Evolutionary conservation across 139 green algal genomes (phyloP), one percentile per base, ranked within the genome.

Genomic region (Chlamydomonas applanata): DNA sequence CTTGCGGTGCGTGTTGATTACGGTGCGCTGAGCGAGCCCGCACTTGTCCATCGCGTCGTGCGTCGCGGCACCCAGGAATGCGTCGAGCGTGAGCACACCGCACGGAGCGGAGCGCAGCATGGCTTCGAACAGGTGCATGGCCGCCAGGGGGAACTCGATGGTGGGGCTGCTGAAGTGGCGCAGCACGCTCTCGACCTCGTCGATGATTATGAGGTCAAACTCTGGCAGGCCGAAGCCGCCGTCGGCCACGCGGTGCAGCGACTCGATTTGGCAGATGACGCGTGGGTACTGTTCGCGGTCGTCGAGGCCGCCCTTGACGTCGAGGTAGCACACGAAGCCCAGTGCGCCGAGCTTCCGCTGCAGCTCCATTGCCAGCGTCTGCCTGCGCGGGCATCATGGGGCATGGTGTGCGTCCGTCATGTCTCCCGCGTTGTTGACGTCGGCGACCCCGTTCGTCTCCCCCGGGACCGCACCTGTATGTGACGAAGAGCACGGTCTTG

Each of bases 281-380:
- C 56, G 53, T 5, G 70, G 70, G 19, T 62, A 62, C 53, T 33
- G 34, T 29, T 76, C 34, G 3, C 34, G n/a, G 70, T 76, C 70
- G 16, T 53, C 20, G 53, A 76, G 46, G 33, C 25, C 49, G 20
- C 30, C 45, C 9, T 54, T 27, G 45, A 4, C n/a, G 46, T 64
- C 68, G 1, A 77, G 34, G 72, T 77, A 77, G 59, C 59, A 60
- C 29, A 62, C 36, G 36, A 77, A 71, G 59, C 60, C 72, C 4
- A 65, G 64, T 4, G 30, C 34, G 17, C 45, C 57, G n/a, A 77
- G 72, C 72, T 77, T 77, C 0, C 52, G 32, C 1, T 49, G n/a
- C 34, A 65, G 25, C 52, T 77, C 56, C 1, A 56, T 46, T 14
- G 72, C 72, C 35, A 77, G 60, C 9, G 59, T 71, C 60, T 71